A percentile compares a stretch with the other conserved stretches of the same genome.
Conservation (phyloP, 2,329 filamentous ascomycete genomes). For the Tolypocladium tundrense region DNA sequence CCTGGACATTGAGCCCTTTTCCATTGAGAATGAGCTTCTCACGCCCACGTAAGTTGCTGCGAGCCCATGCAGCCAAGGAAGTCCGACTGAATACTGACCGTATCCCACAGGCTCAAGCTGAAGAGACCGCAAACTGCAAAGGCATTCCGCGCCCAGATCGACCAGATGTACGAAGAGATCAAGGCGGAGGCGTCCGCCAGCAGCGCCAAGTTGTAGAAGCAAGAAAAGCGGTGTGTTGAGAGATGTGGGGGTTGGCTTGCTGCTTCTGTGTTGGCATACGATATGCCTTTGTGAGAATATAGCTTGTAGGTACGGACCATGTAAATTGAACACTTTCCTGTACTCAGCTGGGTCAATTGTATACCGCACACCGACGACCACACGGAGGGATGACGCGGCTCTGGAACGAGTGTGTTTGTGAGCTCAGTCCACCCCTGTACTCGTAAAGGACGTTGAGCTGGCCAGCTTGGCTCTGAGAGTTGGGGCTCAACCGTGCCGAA, state of each 20-base stretch:
- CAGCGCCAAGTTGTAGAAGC: slow-evolving; percentile 34
- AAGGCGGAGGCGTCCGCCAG: slow-evolving; percentile 23
- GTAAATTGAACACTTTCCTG: background rate
- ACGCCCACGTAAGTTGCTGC: slow-evolving; percentile 71
- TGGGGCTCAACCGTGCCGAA: too few relatives aligned
- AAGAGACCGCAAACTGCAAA: slow-evolving; percentile 47
- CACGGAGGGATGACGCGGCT: background rate
- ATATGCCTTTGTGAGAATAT: background rate
- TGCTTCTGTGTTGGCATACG: background rate
- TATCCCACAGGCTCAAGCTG: slow-evolving; percentile 39
- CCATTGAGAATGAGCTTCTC: slow-evolving; percentile 81
- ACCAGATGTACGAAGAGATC: slow-evolving; percentile 47
- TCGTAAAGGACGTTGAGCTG: too few relatives aligned
- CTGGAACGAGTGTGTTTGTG: background rate
- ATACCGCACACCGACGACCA: background rate
- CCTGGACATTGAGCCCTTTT: slow-evolving; percentile 81
- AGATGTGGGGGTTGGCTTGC: background rate
- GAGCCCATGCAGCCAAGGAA: too few relatives aligned
- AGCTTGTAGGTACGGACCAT: background rate
- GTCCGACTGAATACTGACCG: slow-evolving; percentile 7
- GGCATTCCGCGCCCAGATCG: slow-evolving; percentile 42
- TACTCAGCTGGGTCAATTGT: background rate
- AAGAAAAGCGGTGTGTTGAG: background rate
- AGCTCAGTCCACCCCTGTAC: background rate
- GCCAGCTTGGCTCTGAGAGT: too few relatives aligned